These are phyloP conservation scores for Paramecium bursaria DNA, from an alignment of 73 alveolate genomes.

Conservation along the genomic window DNA sequence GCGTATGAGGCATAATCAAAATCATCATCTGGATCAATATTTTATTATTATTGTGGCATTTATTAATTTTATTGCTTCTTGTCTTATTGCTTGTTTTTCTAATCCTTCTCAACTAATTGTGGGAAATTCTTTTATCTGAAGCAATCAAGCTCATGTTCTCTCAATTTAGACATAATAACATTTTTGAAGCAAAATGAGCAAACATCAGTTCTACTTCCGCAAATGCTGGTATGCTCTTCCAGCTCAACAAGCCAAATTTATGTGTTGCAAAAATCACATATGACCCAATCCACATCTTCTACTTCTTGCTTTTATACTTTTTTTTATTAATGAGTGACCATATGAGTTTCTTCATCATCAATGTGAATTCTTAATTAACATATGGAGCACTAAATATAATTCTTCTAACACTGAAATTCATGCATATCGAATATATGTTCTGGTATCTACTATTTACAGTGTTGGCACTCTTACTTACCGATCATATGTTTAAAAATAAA, in stretches of 20 bases:
- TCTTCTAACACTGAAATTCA: background rate
- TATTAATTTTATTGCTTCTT: too few relatives aligned
- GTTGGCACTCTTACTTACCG: too few relatives aligned
- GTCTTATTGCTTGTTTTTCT: too few relatives aligned
- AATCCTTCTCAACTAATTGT: too few relatives aligned
- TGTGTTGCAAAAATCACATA: constrained; percentile 30
- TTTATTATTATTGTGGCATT: too few relatives aligned
- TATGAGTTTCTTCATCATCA: background rate
- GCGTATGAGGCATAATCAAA: too few relatives aligned
- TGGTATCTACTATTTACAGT: too few relatives aligned
- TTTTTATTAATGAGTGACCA: background rate
- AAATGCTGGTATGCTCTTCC: background rate
- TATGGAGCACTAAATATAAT: constrained; percentile 1
- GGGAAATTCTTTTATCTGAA: background rate
- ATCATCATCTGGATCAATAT: too few relatives aligned
- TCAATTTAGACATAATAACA: background rate
- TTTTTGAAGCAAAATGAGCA: background rate
- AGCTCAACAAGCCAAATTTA: background rate
- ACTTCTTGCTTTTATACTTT: background rate
- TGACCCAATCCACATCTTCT: constrained; percentile 29
- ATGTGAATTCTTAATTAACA: constrained; percentile 13
- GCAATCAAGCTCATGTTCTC: constrained; percentile 9
- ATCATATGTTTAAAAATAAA: too few relatives aligned
- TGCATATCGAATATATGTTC: too few relatives aligned
- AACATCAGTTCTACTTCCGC: constrained; percentile 13